A percentile compares a stretch with the other conserved stretches of the same genome.
Conservation (phyloP, 768 basidiomycete genomes). For the Tylopilus balloui region DNA sequence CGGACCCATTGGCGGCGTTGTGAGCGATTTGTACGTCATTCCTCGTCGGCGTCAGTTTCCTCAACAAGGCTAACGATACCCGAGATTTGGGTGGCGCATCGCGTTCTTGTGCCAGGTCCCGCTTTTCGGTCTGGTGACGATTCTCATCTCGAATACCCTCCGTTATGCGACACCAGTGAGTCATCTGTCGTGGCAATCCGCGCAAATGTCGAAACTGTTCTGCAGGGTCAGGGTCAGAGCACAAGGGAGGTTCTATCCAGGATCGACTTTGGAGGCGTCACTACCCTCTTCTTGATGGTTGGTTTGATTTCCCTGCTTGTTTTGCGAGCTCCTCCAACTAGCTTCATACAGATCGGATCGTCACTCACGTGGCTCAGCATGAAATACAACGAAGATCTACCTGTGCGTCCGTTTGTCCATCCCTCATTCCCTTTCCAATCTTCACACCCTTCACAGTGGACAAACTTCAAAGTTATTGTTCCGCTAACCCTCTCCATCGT, state of each 20-base stretch:
- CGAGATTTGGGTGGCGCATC: conserved; percentile 39
- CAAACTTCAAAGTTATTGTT: conserved; percentile 44
- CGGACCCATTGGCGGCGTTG: conserved; percentile 20
- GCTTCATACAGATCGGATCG: conserved; percentile 43
- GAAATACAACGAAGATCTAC: conserved; percentile 61
- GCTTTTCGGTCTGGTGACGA: conserved; percentile 48
- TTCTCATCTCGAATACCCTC: conserved; percentile 48
- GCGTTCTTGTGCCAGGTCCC: conserved; percentile 73
- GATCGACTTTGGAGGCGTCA: conserved; percentile 75
- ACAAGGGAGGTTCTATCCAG: conserved; percentile 63
- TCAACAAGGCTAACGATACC: background rate
- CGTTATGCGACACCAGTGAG: conserved; percentile 64
- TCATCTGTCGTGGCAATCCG: background rate
- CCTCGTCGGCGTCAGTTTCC: background rate
- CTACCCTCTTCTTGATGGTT: conserved; percentile 51
- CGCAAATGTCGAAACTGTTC: background rate
- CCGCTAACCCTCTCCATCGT: conserved; percentile 42
- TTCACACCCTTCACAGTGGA: conserved; percentile 43
- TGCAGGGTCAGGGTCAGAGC: conserved; percentile 61
- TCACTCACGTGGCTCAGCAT: conserved; percentile 68
- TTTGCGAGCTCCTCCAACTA: background rate
- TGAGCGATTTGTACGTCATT: conserved; percentile 19
- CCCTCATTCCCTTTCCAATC: background rate
- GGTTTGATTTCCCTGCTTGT: background rate
- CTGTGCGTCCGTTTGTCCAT: conserved; percentile 33